Evolutionary conservation across 108 stramenopile species (phyloP).

Genomic region (Fragilaria radians): DNA sequence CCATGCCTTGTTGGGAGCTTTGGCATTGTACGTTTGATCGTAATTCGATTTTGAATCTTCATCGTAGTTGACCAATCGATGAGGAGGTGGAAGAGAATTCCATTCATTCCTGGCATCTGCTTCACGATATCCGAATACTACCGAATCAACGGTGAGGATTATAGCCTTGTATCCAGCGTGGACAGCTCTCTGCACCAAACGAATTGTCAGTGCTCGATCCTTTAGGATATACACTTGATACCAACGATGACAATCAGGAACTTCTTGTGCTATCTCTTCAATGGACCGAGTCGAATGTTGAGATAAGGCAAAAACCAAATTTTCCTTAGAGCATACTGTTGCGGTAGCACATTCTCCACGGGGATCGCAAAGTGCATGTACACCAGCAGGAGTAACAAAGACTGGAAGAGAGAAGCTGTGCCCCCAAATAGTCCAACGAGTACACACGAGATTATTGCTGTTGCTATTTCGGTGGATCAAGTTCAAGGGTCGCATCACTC

Average conservation of each 20-base stretch:
- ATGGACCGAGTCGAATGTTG: constrained; percentile 78
- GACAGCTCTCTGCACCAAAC: constrained; percentile 53
- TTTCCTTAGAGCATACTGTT: constrained; percentile 34
- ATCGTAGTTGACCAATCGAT: constrained; percentile 69
- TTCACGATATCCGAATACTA: constrained; percentile 81
- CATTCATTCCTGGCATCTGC: constrained; percentile 73
- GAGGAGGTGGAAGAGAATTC: constrained; percentile 68
- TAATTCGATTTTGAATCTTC: constrained; percentile 13
- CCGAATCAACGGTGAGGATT: constrained; percentile 77
- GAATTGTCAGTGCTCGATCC: constrained; percentile 47
- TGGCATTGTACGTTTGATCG: constrained; percentile 51
- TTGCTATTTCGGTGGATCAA: too few relatives aligned
- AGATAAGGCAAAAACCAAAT: constrained; percentile 53
- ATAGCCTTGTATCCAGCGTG: constrained; percentile 63
- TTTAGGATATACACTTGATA: constrained; percentile 78
- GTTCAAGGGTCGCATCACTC: constrained; percentile 59
- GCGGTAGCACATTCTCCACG: constrained; percentile 75
- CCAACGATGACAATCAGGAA: constrained; percentile 36
- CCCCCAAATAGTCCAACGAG: constrained; percentile 40
- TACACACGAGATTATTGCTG: too few relatives aligned
- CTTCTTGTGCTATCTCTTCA: constrained; percentile 53
- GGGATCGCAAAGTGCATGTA: constrained; percentile 56
- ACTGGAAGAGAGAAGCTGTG: constrained; percentile 50
- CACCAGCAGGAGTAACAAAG: constrained; percentile 70
- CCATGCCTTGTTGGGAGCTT: constrained; percentile 62